These are phyloP conservation scores for Cylindrodendrum hubeiense DNA, from an alignment of 2,329 filamentous ascomycete species.

Conservation along the genomic window DNA sequence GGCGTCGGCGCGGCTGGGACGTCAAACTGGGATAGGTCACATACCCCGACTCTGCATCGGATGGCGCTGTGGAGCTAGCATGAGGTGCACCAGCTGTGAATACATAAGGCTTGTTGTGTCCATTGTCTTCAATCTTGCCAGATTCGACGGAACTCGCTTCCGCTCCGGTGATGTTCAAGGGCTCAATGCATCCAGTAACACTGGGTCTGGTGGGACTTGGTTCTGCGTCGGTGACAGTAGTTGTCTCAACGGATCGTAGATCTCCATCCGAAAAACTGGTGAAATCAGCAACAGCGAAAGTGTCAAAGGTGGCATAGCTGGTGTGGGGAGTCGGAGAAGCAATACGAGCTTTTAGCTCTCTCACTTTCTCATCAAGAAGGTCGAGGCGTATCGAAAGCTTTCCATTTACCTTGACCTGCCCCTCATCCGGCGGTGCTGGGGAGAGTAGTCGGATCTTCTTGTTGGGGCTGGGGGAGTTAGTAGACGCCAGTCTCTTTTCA, in stretches of 20 bases:
- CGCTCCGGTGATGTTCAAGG: too few relatives aligned
- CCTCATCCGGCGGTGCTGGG: not conserved
- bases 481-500: not conserved
- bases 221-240: too few relatives aligned
- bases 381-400: not conserved
- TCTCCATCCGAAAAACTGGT: too few relatives aligned
- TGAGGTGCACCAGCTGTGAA: not conserved
- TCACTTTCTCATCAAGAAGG: not conserved
- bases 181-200: too few relatives aligned
- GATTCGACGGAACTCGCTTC: too few relatives aligned
- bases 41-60: not conserved
- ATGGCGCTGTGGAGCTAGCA: not conserved
- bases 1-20: not conserved
- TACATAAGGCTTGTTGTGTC: not conserved
- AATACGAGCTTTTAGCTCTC: too few relatives aligned
- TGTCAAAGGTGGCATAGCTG: too few relatives aligned
- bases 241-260: too few relatives aligned
- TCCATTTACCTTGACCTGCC: not conserved
- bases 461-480: not conserved
- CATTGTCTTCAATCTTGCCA: too few relatives aligned
- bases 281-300: too few relatives aligned
- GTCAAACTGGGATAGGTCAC: not conserved
- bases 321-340: too few relatives aligned
- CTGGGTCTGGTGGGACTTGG: too few relatives aligned
- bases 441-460: not conserved